These are phyloP conservation scores for Aspergillus felis DNA, from an alignment of 2,329 filamentous ascomycete species.

Conservation along the genomic window DNA sequence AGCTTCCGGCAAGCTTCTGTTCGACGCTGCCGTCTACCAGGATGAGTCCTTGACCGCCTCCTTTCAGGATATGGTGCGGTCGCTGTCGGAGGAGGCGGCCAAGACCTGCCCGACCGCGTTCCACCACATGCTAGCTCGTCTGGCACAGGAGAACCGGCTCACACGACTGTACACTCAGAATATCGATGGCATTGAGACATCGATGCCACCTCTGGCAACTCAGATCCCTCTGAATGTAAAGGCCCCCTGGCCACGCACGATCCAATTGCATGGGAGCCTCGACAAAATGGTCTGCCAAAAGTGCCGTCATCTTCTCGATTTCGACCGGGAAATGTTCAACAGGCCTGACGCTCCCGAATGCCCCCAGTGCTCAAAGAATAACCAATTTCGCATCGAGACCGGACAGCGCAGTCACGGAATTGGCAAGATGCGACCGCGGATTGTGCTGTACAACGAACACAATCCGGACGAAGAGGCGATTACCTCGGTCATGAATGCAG, in stretches of 20 bases:
- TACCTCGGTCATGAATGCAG: conserved; percentile 80
- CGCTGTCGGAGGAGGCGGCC: conserved; percentile 74
- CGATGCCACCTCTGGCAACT: conserved; percentile 73
- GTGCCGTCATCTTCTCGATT: conserved; percentile 71
- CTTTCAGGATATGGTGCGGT: conserved; percentile 95
- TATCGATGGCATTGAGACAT: conserved; percentile 90
- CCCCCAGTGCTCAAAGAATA: conserved; percentile 66
- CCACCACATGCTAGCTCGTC: conserved; percentile 86
- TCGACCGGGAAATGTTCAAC: conserved; percentile 75
- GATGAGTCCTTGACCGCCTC: conserved; percentile 82
- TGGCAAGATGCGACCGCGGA: conserved; percentile 81
- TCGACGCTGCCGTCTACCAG: conserved; percentile 96
- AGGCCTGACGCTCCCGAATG: conserved; percentile 82
- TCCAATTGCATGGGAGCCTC: conserved; percentile 90
- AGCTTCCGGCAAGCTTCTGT: conserved; percentile 88
- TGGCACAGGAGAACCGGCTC: conserved; percentile 81
- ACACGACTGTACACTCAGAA: conserved; percentile 94
- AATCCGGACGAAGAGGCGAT: conserved; percentile 97
- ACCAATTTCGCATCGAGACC: conserved; percentile 70
- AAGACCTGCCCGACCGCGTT: conserved; percentile 79
- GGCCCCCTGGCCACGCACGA: conserved; percentile 86
- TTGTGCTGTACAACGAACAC: conserved; percentile 95
- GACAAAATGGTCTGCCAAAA: conserved; percentile 97
- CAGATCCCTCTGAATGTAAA: conserved; percentile 76
- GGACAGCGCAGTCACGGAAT: conserved; percentile 93